phyloP scores from a whole-genome alignment of 2,329 filamentous ascomycete species.

The Cadophora malorum region DNA sequence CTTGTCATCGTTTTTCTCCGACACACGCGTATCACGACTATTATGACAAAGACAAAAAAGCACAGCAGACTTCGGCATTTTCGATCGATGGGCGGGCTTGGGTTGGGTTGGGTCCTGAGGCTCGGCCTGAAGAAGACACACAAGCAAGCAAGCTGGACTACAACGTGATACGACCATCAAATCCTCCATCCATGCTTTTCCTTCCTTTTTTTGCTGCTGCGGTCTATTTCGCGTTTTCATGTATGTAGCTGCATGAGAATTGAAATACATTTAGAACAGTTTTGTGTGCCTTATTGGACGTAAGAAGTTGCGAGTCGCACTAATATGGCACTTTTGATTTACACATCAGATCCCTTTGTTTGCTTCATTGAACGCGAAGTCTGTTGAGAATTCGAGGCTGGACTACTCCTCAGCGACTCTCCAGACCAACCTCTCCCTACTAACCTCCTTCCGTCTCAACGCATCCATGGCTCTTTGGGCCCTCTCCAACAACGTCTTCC shows the following conservation, averaged over 20 bases:
- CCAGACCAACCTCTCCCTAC: constrained; percentile 52
- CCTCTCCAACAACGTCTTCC: constrained; percentile 45
- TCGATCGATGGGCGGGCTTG: constrained; percentile 28
- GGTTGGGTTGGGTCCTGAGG: constrained; percentile 28
- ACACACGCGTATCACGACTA: constrained; percentile 40
- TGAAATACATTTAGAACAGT: constrained; percentile 37
- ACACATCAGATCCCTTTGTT: not conserved
- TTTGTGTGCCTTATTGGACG: too few species aligned
- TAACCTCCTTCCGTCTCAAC: constrained; percentile 51
- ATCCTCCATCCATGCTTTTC: constrained; percentile 30
- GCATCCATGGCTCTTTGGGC: constrained; percentile 51
- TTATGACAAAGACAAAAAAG: constrained; percentile 36
- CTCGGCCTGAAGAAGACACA: constrained; percentile 36
- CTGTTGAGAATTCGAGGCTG: not conserved
- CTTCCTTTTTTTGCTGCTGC: constrained; percentile 35
- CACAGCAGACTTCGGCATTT: constrained; percentile 30
- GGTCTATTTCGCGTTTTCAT: constrained; percentile 37
- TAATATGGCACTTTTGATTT: not conserved
- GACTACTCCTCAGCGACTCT: constrained; percentile 24
- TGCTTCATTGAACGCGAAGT: not conserved
- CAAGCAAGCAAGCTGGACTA: constrained; percentile 38
- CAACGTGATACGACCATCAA: constrained; percentile 36
- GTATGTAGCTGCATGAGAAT: constrained; percentile 44
- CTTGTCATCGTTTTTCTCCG: constrained; percentile 34
- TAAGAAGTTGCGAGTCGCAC: not conserved